Evolutionary conservation across 257 asterid genomes (phyloP), one percentile per base, ranked within the genome.

Genomic region (Solanum piurae): DNA sequence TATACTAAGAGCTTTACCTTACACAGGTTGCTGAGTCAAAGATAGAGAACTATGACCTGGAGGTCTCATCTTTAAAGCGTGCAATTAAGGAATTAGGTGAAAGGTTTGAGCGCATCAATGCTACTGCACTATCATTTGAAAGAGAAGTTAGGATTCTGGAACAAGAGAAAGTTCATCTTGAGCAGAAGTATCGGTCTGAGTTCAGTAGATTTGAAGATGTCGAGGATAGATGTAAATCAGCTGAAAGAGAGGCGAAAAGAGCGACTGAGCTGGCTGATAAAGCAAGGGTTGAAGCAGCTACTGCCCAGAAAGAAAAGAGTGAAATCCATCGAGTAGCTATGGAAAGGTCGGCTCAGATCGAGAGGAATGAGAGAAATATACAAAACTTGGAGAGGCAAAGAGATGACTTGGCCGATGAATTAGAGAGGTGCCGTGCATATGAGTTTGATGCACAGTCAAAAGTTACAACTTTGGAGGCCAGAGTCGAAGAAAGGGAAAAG

Each of bases 21-120:
- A 33, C 52, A 68, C 94, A 97, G 99, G 99, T 94, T 91, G 98
- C 99, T 40, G 98, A 93, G 83, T 96, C 99, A 2, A 97, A 95
- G 92, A 88, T 94, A 84, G 88, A 91, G 92, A 96, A 89, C 91
- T 97, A 94, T 88, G 93, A 96, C 84, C 60, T 73, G 27, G 99
- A 97, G 90, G 91, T 92, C 87, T 94, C 96, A 18, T 66, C 88
- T 74, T 86, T 96, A 27, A 96, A 93, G 91, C 86, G 7, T 73
- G 94, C 93, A 91, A 92, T 95, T 84, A 95, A 87, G 92, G 93
- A 95, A 79, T 87, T 95, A 64, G 77, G 83, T 79, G 96, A 95
- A 86, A 97, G 92, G 89, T 88, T 94, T 52, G 98, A 95, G 60
- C 90, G 49, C 83, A 90, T 95, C 83, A 92, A 92, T 79, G 89